Percentiles rank a stretch among this genome's conserved stretches.
Evolutionary conservation across 164 flowering plant species (phyloP).

Genomic region (Aristolochia fimbriata): DNA sequence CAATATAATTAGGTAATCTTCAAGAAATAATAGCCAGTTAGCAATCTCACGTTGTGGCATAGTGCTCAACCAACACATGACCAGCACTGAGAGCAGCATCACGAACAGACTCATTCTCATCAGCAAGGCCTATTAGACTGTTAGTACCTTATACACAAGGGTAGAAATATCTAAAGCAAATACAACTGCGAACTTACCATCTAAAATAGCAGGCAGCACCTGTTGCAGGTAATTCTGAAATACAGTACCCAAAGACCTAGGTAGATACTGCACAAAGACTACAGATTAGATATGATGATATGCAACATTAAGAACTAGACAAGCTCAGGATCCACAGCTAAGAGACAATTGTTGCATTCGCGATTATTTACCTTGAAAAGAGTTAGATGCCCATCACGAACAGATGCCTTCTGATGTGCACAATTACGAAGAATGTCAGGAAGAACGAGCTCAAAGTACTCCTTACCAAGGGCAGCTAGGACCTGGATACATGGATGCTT

Average conservation of each 20-base stretch:
- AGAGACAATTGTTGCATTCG: not conserved
- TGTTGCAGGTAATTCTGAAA: constrained; percentile 93
- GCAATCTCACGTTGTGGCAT: constrained; percentile 79
- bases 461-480: constrained; percentile 87
- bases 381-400: constrained; percentile 93
- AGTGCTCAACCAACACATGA: constrained; percentile 94
- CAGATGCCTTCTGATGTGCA: constrained; percentile 87
- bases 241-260: constrained; percentile 83
- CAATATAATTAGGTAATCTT: not conserved
- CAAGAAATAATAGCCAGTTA: not conserved
- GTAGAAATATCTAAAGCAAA: not conserved
- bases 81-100: constrained; percentile 99
- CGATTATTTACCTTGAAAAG: constrained; percentile 64
- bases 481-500: constrained; percentile 38
- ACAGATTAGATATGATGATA: constrained; percentile 2
- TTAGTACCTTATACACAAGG: constrained; percentile 3
- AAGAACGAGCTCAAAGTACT: constrained; percentile 71
- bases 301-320: not conserved
- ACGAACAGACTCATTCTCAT: constrained; percentile 99
- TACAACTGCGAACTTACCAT: constrained; percentile 39
- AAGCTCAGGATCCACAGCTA: not conserved
- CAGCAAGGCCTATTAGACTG: constrained; percentile 72
- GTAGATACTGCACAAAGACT: constrained; percentile 52
- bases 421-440: constrained; percentile 87
- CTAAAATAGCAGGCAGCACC: constrained; percentile 90